These are phyloP conservation scores for Gracilaria caudata DNA, from an alignment of 23 red algal genomes.

Conservation along the genomic window DNA sequence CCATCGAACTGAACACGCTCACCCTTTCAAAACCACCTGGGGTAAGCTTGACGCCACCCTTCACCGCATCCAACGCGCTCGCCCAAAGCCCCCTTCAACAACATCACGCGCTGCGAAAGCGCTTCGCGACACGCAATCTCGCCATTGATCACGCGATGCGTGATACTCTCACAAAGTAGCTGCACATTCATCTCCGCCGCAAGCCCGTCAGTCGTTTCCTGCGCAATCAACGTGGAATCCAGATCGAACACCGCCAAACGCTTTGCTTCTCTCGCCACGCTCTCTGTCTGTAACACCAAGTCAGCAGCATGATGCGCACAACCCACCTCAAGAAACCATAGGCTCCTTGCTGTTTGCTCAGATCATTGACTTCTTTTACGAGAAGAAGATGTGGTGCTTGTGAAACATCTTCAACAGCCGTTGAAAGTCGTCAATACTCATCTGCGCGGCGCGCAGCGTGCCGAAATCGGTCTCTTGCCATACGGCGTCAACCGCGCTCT, in stretches of 20 bases:
- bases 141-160: constrained; percentile 78
- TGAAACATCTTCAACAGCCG: constrained; percentile 69
- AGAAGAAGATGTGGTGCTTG: background rate
- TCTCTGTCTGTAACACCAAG: constrained; percentile 58
- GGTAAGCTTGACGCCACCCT: constrained; percentile 39
- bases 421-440: constrained; percentile 85
- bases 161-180: constrained; percentile 42
- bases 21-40: constrained; percentile 57
- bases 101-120: constrained; percentile 63
- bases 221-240: constrained; percentile 80
- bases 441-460: constrained; percentile 64
- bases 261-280: constrained; percentile 30
- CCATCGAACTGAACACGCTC: constrained; percentile 30
- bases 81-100: constrained; percentile 43
- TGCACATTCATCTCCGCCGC: constrained; percentile 40
- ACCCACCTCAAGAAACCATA: background rate
- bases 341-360: no score
- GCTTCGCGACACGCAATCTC: constrained; percentile 73
- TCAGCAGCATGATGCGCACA: constrained; percentile 20
- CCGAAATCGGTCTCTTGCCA: constrained; percentile 80
- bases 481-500: constrained; percentile 38
- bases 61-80: constrained; percentile 45
- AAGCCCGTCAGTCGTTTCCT: constrained; percentile 84
- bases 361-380: no score
- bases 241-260: constrained; percentile 89